Percentiles rank a stretch among this genome's conserved stretches.
These are phyloP conservation scores for Aeschynomene evenia DNA, from an alignment of 306 rosid species.

Conservation along the genomic window DNA sequence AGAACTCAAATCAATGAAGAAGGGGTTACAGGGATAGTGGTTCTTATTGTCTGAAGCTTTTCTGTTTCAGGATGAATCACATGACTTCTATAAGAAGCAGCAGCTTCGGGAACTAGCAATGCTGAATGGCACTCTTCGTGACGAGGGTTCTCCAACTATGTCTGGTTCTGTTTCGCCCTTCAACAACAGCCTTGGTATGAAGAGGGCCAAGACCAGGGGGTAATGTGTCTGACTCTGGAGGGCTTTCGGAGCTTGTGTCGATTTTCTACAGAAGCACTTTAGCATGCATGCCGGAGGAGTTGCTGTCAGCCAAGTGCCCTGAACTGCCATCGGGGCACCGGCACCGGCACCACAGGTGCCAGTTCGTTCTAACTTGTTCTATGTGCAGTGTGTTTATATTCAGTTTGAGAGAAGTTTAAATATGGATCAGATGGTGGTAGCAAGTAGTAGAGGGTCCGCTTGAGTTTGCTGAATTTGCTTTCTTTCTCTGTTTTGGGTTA, in stretches of 20 bases:
- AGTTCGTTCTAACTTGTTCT: conserved; percentile 71
- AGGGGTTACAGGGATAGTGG: background rate
- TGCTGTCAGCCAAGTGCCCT: conserved; percentile 61
- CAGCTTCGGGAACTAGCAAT: conserved; percentile 92
- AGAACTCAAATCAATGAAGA: conserved; percentile 5
- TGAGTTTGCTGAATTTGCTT: conserved; percentile 46
- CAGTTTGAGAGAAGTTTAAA: conserved; percentile 43
- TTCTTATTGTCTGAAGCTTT: conserved; percentile 22
- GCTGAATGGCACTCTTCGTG: conserved; percentile 93
- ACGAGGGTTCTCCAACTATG: conserved; percentile 97
- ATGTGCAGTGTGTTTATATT: conserved; percentile 74
- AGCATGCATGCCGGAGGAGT: conserved; percentile 45
- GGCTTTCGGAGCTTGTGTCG: conserved; percentile 61
- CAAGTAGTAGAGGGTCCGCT: conserved; percentile 42
- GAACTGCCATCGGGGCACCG: conserved; percentile 80
- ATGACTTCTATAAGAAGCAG: conserved; percentile 96
- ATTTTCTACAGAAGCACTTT: conserved; percentile 51
- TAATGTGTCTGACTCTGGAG: conserved; percentile 40
- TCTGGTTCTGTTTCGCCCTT: conserved; percentile 84
- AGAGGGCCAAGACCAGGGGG: conserved; percentile 98
- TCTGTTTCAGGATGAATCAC: conserved; percentile 76
- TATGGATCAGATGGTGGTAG: too few relatives aligned
- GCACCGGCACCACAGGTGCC: conserved; percentile 71
- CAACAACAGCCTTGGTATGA: conserved; percentile 94
- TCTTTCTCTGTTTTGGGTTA: conserved; percentile 39